These are phyloP conservation scores for Macrolepiota dolichaula DNA, from an alignment of 768 basidiomycete species.

Conservation along the genomic window DNA sequence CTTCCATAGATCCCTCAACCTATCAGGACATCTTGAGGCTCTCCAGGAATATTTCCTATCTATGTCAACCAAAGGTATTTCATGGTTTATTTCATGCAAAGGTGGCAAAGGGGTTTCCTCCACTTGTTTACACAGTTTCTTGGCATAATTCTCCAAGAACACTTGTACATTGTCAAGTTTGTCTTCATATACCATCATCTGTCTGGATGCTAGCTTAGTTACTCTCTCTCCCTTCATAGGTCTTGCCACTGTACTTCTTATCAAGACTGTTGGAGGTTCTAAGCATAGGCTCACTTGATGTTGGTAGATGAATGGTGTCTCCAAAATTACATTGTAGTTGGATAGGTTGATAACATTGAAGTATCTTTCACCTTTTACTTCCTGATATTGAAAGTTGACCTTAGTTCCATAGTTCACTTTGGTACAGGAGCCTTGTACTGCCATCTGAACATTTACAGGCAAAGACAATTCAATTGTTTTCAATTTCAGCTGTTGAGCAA, in stretches of 20 bases:
- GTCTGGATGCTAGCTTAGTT: constrained; percentile 12
- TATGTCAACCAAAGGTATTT: constrained; percentile 8
- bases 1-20: constrained; percentile 22
- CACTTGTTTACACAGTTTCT: too few relatives aligned
- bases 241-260: constrained; percentile 19
- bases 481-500: constrained; percentile 34
- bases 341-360: constrained; percentile 40
- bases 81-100: constrained; percentile 1
- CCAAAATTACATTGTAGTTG: constrained; percentile 37
- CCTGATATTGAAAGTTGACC: constrained; percentile 28
- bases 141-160: too few relatives aligned
- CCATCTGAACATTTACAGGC: constrained; percentile 34
- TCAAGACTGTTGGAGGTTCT: constrained; percentile 23
- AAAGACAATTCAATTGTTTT: constrained; percentile 19
- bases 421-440: constrained; percentile 36
- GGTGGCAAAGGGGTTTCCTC: too few relatives aligned
- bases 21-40: constrained; percentile 15
- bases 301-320: constrained; percentile 36
- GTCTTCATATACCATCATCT: too few relatives aligned
- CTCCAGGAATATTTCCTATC: neutral
- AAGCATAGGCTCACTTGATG: constrained; percentile 24
- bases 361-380: constrained; percentile 22
- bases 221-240: constrained; percentile 17
- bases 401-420: constrained; percentile 26
- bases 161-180: too few relatives aligned